Evolutionary conservation across 306 rosid species (phyloP), one percentile per base, ranked within the genome.

Genomic region (Astragalus glycyphyllos): DNA sequence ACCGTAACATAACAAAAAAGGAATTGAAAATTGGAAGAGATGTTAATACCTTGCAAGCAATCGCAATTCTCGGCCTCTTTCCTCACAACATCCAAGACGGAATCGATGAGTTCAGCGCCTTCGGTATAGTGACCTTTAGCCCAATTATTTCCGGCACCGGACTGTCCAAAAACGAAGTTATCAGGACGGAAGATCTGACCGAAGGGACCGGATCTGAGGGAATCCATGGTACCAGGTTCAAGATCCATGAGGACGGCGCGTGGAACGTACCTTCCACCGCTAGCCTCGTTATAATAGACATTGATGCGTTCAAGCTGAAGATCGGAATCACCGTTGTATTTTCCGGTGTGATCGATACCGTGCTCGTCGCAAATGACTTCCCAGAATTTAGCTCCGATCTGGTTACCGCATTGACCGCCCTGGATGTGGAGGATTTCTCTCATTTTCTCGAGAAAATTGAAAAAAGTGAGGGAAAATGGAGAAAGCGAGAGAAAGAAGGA

Each of bases 41-140:
- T 29, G 1, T 29, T 11, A 35, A 61, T 53, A 86, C 90, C 90
- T 56, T 86, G 90, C 82, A 86, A 79, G 73, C 90, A 86, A 77
- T 86, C 90, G 46, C 90, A 86, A 68, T 86, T 86, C 90, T 86
- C 90, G 4, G 90, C 90, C 77, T 86, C 90, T 71, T 86, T 86
- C 69, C 90, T 74, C 2, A 86, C 90, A 73, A 86, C 90, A 65
- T 86, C 90, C 77, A 86, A 76, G 45, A 86, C 90, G 5, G 88
- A 53, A 74, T 86, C 90, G 23, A 86, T 86, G 5, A 86, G 82
- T 32, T 86, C 90, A 7, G 90, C 90, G 10, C 90, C 90, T 20
- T 86, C 90, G 0, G 90, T 86, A 66, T 86, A 86, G 58, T 86
- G 90, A 42, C 88, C 87, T 38, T 83, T 83, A 0, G 87, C 87